Evolutionary conservation across 2,329 filamentous ascomycete genomes (phyloP).

Genomic region (Mycogone perniciosa): DNA sequence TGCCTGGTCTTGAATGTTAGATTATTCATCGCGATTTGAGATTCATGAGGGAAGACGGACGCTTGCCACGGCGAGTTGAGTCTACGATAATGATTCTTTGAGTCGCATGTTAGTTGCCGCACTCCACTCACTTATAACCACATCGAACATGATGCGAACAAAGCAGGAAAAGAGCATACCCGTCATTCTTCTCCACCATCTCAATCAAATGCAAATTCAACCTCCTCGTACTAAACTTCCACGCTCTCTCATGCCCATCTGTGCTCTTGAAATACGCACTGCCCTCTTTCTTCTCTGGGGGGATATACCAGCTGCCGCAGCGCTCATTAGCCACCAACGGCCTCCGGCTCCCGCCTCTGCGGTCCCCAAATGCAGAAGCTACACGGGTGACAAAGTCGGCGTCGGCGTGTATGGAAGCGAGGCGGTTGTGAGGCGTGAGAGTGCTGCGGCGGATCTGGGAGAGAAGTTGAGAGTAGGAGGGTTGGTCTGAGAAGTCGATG

Average conservation of each 20-base stretch:
- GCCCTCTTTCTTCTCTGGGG: constrained; percentile 54
- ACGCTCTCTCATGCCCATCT: constrained; percentile 85
- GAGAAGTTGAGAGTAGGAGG: constrained; percentile 64
- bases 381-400: constrained; percentile 65
- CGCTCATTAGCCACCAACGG: constrained; percentile 88
- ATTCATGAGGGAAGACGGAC: constrained; percentile 34
- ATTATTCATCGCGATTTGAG: background rate
- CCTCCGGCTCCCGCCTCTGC: constrained; percentile 29
- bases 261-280: constrained; percentile 97
- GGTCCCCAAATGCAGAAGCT: constrained; percentile 37
- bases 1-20: constrained; percentile 42
- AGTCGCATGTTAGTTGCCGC: background rate
- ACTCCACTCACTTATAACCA: background rate
- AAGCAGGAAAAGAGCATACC: constrained; percentile 36
- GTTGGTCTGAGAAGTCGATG: constrained; percentile 47
- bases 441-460: constrained; percentile 68
- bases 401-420: constrained; percentile 72
- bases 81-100: constrained; percentile 75
- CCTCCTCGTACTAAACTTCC: constrained; percentile 80
- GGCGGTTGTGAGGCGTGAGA: constrained; percentile 72
- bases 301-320: constrained; percentile 93
- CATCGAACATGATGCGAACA: background rate
- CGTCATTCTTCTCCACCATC: constrained; percentile 58
- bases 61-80: constrained; percentile 85
- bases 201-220: constrained; percentile 78